Conservation (phyloP, 148 eudicot species). For the Fagopyrum esculentum region DNA sequence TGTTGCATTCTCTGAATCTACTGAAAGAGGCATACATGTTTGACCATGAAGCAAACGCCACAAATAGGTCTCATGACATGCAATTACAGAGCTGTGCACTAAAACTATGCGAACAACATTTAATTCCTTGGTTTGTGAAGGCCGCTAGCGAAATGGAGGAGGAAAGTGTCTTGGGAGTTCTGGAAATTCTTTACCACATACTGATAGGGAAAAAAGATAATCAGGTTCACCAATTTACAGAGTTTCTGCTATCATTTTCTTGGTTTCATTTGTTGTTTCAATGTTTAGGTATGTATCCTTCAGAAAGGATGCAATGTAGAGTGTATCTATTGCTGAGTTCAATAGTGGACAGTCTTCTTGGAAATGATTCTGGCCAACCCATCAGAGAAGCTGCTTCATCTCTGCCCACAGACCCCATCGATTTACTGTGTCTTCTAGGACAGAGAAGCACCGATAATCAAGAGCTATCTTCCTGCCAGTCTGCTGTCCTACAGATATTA, state of each 20-base stretch:
- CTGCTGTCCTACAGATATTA: constrained; percentile 66
- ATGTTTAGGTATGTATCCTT: constrained; percentile 77
- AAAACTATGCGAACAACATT: constrained; percentile 48
- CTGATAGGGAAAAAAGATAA: constrained; percentile 42
- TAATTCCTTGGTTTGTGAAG: constrained; percentile 78
- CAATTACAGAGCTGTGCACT: constrained; percentile 39
- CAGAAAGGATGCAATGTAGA: constrained; percentile 66
- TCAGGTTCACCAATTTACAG: constrained; percentile 37
- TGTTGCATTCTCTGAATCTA: constrained; percentile 66
- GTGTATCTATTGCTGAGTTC: constrained; percentile 67
- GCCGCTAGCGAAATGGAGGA: constrained; percentile 60
- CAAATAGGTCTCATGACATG: constrained; percentile 18
- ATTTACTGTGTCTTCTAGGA: constrained; percentile 74
- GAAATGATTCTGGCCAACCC: constrained; percentile 55
- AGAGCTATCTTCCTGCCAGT: constrained; percentile 62
- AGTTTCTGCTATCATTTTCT: constrained; percentile 51
- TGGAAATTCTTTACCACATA: constrained; percentile 65
- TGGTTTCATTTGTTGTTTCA: constrained; percentile 80
- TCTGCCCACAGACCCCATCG: constrained; percentile 85
- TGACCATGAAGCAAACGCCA: constrained; percentile 30
- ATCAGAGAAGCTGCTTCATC: constrained; percentile 57
- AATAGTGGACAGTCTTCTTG: constrained; percentile 54
- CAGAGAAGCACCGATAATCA: constrained; percentile 49
- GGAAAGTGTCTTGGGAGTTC: constrained; percentile 58
- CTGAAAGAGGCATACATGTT: constrained; percentile 71